Evolutionary conservation across 2,329 filamentous ascomycete species (phyloP), one percentile per base, ranked within the genome.

Genomic region (Colletotrichum graminicola): DNA sequence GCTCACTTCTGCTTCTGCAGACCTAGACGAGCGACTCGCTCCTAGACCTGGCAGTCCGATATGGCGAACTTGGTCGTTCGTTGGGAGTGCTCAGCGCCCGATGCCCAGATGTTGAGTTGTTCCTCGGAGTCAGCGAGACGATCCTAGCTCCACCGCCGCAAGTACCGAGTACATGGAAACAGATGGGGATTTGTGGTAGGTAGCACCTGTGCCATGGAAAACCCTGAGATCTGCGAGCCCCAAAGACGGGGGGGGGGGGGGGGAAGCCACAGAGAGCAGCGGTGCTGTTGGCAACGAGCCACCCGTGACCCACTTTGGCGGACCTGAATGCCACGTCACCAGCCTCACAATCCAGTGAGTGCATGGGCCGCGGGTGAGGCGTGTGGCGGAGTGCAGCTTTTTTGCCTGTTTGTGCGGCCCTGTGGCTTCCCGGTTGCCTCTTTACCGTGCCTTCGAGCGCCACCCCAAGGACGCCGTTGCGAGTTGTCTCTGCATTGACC

Each of bases 331-430:
- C 73, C 73, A 74, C 73, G 73, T 74, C 73, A 74, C 71, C 67
- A 73, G 73, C 73, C 73, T 74, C 71, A 73, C 32, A 34, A 32
- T 34, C 52, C 61, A 49, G 26, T 62, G 49, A 59, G 36, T 18
- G 39, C 16, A 4, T 41, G 14, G 59, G 36, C 23, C 39, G 23
- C 67, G 71, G 71, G 56, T 67, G 71, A 73, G 71, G 67, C 71
- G 67, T 73, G 73, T 74, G 73, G 73, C 73, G 73, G 67, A 74
- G 73, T 72, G 57, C 71, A 67, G 45, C 45, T 51, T 62, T 62
- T 62, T 62, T 8, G 52, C 36, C 55, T 29, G 65, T 47, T 60
- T 36, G 55, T 41, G 61, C 43, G 67, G 55, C 41, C 34, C 29
- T 64, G 54, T 72, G 60, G 60, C 62, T 64, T 63, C 62, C 62